Percentiles rank a stretch among this genome's conserved stretches.
Evolutionary conservation across 176 grass and related monocot genomes (phyloP).

Genomic region (barley (Hordeum vulgare)): DNA sequence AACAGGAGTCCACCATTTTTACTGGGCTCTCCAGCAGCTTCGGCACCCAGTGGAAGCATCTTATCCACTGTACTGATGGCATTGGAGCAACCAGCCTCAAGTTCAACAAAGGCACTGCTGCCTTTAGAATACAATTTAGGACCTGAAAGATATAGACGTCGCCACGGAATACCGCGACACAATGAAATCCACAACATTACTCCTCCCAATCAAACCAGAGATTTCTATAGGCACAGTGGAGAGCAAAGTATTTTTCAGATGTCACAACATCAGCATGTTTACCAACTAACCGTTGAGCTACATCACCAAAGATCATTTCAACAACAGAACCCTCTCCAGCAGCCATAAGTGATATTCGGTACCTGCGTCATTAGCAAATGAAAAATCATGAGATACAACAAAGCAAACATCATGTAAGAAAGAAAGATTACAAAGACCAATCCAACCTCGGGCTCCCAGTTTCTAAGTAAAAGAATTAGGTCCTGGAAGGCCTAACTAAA

Average conservation of each 20-base stretch:
- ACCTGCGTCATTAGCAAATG: too few relatives aligned
- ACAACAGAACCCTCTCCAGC: background rate
- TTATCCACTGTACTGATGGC: too few relatives aligned
- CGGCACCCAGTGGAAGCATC: too few relatives aligned
- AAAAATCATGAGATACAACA: too few relatives aligned
- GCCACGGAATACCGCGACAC: background rate
- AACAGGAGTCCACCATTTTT: too few relatives aligned
- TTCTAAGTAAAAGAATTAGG: too few relatives aligned
- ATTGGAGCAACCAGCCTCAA: background rate
- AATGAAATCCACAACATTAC: background rate
- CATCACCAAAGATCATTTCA: background rate
- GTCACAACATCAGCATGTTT: background rate
- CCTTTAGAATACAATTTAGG: background rate
- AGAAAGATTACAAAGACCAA: too few relatives aligned
- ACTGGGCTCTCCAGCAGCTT: too few relatives aligned
- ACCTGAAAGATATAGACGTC: background rate
- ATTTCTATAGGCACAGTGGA: background rate
- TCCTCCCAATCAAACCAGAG: background rate
- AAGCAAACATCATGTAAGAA: too few relatives aligned
- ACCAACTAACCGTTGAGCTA: background rate
- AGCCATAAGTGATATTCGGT: background rate
- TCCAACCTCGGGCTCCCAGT: too few relatives aligned
- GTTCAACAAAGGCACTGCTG: background rate
- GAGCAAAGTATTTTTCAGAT: background rate
- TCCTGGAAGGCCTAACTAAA: too few relatives aligned